Conservation (phyloP, 2,329 filamentous ascomycete genomes). For the Pseudogymnoascus sp. region DNA sequence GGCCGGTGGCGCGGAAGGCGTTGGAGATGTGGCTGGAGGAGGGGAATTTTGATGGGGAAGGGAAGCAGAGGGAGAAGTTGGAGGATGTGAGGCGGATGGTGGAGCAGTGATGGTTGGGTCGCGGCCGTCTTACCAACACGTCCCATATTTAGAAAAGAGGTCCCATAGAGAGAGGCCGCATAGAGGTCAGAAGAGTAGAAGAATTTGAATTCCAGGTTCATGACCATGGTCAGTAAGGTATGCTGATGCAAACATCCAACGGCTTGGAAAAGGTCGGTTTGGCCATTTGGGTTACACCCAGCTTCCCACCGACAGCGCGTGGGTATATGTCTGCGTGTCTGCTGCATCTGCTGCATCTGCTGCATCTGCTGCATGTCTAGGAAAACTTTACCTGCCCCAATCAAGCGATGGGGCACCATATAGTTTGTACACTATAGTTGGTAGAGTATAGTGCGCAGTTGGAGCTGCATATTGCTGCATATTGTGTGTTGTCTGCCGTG, state of each 20-base stretch:
- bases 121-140: neutral
- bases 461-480: neutral
- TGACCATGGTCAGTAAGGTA: neutral
- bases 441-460: too few relatives aligned
- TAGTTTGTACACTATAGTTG: too few relatives aligned
- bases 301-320: neutral
- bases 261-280: neutral
- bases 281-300: neutral
- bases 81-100: slow-evolving; percentile 20
- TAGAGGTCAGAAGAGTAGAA: neutral
- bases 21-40: slow-evolving; percentile 48
- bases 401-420: neutral
- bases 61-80: slow-evolving; percentile 43
- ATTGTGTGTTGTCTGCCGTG: neutral
- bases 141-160: neutral
- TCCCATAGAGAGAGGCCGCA: neutral
- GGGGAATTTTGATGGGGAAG: slow-evolving; percentile 48
- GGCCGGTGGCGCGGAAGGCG: slow-evolving; percentile 39
- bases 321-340: neutral
- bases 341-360: too few relatives aligned
- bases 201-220: neutral
- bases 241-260: neutral
- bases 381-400: neutral
- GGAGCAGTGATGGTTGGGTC: neutral
- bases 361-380: neutral